phyloP scores from a whole-genome alignment of 352 stramenopile genomes.

The Blastocystis sp. region DNA sequence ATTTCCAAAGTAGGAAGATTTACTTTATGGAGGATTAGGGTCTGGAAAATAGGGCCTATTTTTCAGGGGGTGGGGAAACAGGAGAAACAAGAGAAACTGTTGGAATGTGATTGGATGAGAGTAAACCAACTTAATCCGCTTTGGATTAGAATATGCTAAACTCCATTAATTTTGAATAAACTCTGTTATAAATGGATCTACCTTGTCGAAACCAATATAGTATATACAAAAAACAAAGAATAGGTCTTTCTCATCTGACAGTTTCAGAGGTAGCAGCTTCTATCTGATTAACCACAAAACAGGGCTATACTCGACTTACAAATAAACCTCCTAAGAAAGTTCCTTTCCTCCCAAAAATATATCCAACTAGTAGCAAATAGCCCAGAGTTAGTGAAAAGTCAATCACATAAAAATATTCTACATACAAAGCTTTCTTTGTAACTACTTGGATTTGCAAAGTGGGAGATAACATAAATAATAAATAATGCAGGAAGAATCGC shows the following conservation, averaged over 20 bases:
- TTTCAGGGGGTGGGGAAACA: not conserved
- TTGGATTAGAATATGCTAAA: too few species aligned
- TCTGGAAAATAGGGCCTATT: not conserved
- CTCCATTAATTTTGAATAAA: too few species aligned
- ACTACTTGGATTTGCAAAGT: slow-evolving; percentile 40
- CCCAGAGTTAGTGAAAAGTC: slow-evolving; percentile 65
- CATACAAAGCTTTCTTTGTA: not conserved
- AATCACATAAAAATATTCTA: not conserved
- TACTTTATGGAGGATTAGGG: not conserved
- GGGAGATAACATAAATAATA: slow-evolving; percentile 64
- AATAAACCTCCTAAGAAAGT: slow-evolving; percentile 72
- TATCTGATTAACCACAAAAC: not conserved
- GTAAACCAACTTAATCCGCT: too few species aligned
- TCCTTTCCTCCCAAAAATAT: slow-evolving; percentile 74
- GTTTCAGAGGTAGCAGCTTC: not conserved
- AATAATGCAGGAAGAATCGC: slow-evolving; percentile 64
- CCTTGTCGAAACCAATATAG: not conserved
- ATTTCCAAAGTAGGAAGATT: not conserved
- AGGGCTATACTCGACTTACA: slow-evolving; percentile 70
- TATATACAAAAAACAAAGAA: not conserved
- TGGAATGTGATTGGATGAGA: not conserved
- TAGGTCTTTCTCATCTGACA: not conserved
- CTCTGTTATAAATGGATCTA: not conserved
- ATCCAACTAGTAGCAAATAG: slow-evolving; percentile 68
- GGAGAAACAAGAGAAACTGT: not conserved